Evolutionary conservation across 805 yeast species (phyloP).

Genomic region (Cyberlindnera samutprakarnensis): DNA sequence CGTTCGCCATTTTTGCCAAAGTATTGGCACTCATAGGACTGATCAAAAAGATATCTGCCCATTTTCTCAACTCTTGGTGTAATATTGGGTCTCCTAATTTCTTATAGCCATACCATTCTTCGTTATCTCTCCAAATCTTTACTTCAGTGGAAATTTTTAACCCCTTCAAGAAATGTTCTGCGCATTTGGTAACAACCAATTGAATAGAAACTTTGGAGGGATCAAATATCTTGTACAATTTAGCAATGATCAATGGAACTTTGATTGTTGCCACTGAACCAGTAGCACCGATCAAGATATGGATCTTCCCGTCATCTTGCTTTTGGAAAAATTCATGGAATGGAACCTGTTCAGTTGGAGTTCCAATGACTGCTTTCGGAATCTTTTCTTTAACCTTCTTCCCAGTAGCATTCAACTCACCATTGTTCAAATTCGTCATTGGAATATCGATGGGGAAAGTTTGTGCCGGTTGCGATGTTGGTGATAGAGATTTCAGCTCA

Average conservation of each 20-base stretch:
- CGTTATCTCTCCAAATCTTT: constrained; percentile 80
- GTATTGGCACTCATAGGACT: constrained; percentile 80
- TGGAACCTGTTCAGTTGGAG: constrained; percentile 63
- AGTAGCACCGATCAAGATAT: constrained; percentile 84
- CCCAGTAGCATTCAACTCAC: background rate
- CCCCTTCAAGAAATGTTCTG: constrained; percentile 62
- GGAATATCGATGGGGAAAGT: no score
- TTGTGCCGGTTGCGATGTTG: no score
- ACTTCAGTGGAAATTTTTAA: constrained; percentile 64
- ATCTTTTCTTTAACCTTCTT: constrained; percentile 19
- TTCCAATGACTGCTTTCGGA: constrained; percentile 44
- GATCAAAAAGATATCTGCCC: constrained; percentile 76
- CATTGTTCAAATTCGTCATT: background rate
- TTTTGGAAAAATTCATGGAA: constrained; percentile 65
- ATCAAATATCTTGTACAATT: constrained; percentile 74
- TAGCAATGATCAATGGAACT: constrained; percentile 82
- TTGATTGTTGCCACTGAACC: constrained; percentile 97
- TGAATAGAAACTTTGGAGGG: constrained; percentile 71
- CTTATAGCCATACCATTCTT: constrained; percentile 54
- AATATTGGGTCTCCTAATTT: constrained; percentile 66
- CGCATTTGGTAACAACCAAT: constrained; percentile 70
- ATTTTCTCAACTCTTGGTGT: constrained; percentile 71
- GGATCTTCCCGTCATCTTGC: constrained; percentile 78
- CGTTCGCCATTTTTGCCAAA: constrained; percentile 65
- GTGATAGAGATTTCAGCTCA: no score